Percentiles rank a stretch among this genome's conserved stretches.
These are phyloP conservation scores for Acanthamoeba royreba DNA, from an alignment of 208 protist genomes.

Conservation along the genomic window DNA sequence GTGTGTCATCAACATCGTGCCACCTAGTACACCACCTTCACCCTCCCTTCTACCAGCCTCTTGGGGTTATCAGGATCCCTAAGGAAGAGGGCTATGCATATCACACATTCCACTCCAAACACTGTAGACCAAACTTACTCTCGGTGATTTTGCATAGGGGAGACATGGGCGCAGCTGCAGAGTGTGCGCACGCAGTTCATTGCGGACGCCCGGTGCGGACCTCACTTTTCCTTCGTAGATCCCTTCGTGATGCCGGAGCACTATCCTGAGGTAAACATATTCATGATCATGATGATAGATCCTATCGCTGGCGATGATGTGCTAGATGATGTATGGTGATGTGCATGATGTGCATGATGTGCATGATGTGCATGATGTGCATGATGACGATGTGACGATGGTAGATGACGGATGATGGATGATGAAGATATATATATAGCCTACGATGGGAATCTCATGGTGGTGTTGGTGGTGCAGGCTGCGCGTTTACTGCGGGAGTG, in stretches of 20 bases:
- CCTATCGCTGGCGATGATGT: too few relatives aligned
- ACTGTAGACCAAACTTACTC: background rate
- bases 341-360: too few relatives aligned
- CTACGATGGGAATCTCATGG: too few relatives aligned
- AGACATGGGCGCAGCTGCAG: background rate
- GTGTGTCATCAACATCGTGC: slow-evolving; percentile 16
- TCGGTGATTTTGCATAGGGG: background rate
- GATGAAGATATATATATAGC: too few relatives aligned
- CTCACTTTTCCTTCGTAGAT: slow-evolving; percentile 31
- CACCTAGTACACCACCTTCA: background rate
- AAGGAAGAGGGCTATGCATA: too few relatives aligned
- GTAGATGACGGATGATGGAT: too few relatives aligned
- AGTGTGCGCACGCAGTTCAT: background rate
- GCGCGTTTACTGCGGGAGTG: background rate
- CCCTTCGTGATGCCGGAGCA: background rate
- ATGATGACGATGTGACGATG: background rate
- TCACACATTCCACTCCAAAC: background rate
- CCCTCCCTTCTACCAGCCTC: background rate
- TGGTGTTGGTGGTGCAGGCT: background rate
- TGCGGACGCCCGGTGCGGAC: background rate
- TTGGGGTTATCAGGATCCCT: too few relatives aligned
- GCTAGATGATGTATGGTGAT: too few relatives aligned
- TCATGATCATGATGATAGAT: too few relatives aligned
- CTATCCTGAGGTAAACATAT: background rate
- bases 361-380: background rate